Conservation (phyloP, 768 basidiomycete species). For the Pulveroboletus frians region DNA sequence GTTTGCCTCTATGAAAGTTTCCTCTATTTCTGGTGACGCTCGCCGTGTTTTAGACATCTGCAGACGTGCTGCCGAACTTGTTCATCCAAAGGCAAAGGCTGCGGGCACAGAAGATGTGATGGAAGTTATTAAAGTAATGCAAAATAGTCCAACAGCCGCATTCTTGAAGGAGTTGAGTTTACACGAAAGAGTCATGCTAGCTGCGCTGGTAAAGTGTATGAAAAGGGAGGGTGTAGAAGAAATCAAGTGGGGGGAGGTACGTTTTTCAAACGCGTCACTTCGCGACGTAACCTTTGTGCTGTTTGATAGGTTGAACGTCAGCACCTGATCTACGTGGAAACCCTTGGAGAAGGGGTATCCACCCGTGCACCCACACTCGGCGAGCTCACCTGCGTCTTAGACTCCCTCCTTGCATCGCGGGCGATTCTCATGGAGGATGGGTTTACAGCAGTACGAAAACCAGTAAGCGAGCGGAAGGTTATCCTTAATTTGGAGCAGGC, state of each 20-base stretch:
- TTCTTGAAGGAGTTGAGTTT: constrained; percentile 79
- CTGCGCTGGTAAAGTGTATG: constrained; percentile 75
- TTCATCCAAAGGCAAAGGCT: constrained; percentile 43
- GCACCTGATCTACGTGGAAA: constrained; percentile 63
- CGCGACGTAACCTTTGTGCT: neutral
- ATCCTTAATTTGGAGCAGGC: constrained; percentile 78
- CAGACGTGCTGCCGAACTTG: constrained; percentile 84
- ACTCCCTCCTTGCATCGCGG: constrained; percentile 71
- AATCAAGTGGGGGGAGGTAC: constrained; percentile 78
- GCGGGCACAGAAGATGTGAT: constrained; percentile 70
- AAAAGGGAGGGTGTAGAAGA: constrained; percentile 83
- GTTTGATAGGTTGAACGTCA: constrained; percentile 61
- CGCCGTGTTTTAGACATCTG: constrained; percentile 90
- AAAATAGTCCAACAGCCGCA: constrained; percentile 84
- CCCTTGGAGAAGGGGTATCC: constrained; percentile 58
- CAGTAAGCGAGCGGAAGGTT: constrained; percentile 61
- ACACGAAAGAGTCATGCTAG: constrained; percentile 86
- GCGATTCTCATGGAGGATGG: constrained; percentile 73
- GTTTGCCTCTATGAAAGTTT: constrained; percentile 76
- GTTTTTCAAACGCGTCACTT: constrained; percentile 16
- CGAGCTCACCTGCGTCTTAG: constrained; percentile 67
- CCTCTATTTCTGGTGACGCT: constrained; percentile 88
- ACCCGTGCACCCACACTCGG: constrained; percentile 49
- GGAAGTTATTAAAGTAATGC: constrained; percentile 78
- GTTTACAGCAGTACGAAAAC: constrained; percentile 47